Evolutionary conservation across 2,329 filamentous ascomycete genomes (phyloP).

Genomic region (Emmonsiellopsis sp.): DNA sequence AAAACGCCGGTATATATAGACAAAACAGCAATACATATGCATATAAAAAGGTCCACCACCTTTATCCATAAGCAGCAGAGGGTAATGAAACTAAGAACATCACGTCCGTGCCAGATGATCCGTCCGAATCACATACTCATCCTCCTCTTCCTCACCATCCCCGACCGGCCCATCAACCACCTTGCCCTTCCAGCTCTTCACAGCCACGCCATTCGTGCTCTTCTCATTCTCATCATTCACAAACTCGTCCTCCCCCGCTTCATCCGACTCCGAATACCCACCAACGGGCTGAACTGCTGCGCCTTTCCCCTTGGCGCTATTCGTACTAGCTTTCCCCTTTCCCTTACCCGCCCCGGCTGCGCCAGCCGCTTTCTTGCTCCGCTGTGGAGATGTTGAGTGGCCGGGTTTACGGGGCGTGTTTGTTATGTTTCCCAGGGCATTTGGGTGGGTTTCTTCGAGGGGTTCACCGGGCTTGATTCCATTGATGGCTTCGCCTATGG

Average conservation of each 20-base stretch:
- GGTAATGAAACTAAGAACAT: background rate
- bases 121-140: slow-evolving; percentile 31
- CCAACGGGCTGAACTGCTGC: background rate
- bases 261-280: slow-evolving; percentile 16
- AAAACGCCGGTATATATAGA: background rate
- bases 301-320: background rate
- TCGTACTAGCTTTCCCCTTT: slow-evolving; percentile 21
- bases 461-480: slow-evolving; percentile 21
- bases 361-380: slow-evolving; percentile 8
- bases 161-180: slow-evolving; percentile 15
- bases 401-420: background rate
- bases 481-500: slow-evolving; percentile 29
- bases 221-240: slow-evolving; percentile 13
- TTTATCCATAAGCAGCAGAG: background rate
- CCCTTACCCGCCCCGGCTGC: slow-evolving; percentile 20
- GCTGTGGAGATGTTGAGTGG: background rate
- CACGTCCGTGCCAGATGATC: slow-evolving; percentile 20
- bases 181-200: slow-evolving; percentile 21
- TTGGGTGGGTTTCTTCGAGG: slow-evolving; percentile 14
- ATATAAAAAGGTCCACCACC: background rate
- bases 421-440: slow-evolving; percentile 13
- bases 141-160: slow-evolving; percentile 22
- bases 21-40: background rate
- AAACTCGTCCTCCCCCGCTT: slow-evolving; percentile 30
- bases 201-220: background rate